Evolutionary conservation across 148 eudicot species (phyloP).

Genomic region (Rhododendron molle): DNA sequence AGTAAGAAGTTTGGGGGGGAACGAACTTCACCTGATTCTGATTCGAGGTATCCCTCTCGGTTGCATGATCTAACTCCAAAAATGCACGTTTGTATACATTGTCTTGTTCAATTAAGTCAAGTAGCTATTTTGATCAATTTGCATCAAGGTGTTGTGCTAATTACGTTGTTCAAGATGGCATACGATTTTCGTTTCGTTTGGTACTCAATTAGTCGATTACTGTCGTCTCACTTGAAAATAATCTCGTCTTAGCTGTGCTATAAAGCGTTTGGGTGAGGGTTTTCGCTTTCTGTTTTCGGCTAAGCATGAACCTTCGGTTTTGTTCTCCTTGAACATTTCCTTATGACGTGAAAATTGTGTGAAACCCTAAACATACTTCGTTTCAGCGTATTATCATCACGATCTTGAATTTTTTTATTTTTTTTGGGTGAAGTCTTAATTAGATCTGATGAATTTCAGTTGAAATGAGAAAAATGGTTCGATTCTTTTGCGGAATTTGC

Average conservation of each 20-base stretch:
- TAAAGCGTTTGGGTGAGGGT: not conserved
- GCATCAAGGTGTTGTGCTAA: not conserved
- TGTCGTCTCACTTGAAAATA: not conserved
- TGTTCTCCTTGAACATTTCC: not conserved
- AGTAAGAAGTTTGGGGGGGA: not conserved
- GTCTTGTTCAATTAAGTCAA: not conserved
- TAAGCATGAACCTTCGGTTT: not conserved
- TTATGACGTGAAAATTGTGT: not conserved
- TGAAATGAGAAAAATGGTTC: not conserved
- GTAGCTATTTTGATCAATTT: not conserved
- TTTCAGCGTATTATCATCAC: not conserved
- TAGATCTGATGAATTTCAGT: not conserved
- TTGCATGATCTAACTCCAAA: not conserved
- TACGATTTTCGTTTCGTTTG: not conserved
- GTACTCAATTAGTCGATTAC: not conserved
- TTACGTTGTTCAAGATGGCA: not conserved
- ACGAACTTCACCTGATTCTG: not conserved
- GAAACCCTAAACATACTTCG: not conserved
- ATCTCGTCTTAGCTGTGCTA: not conserved
- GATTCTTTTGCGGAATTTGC: not conserved
- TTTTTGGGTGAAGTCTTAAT: not conserved
- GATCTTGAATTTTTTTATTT: not conserved
- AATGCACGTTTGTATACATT: not conserved
- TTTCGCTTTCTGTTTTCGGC: not conserved
- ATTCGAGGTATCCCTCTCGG: not conserved